A percentile compares a stretch with the other conserved stretches of the same genome.
Conservation (phyloP, 1,284 basidiomycete species). For the Leccinum subfulvum region DNA sequence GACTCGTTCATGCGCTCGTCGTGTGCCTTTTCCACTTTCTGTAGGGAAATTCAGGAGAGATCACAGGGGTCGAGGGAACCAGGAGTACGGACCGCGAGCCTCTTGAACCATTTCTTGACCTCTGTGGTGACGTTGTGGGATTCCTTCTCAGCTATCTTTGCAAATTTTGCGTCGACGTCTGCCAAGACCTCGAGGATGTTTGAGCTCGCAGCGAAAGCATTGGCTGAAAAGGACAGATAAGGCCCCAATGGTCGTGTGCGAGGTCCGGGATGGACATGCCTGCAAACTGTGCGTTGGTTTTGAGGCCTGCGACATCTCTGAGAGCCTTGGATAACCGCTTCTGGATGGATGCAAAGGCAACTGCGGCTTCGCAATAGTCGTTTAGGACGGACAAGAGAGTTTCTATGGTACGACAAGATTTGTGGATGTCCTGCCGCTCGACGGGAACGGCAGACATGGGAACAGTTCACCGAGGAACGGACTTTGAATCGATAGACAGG, state of each 20-base stretch:
- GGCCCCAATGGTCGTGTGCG: not conserved
- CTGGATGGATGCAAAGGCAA: slow-evolving; percentile 60
- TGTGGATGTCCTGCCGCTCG: slow-evolving; percentile 72
- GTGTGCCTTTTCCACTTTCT: slow-evolving; percentile 79
- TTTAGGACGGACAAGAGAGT: slow-evolving; percentile 61
- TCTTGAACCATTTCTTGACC: slow-evolving; percentile 83
- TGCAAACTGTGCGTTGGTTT: slow-evolving; percentile 59
- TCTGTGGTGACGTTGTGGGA: slow-evolving; percentile 63
- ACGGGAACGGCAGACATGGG: slow-evolving; percentile 24
- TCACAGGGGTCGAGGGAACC: not conserved
- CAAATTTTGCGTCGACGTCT: slow-evolving; percentile 71
- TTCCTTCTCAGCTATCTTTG: slow-evolving; percentile 72
- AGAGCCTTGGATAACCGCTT: slow-evolving; percentile 72
- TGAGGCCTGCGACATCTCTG: slow-evolving; percentile 59
- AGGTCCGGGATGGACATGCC: slow-evolving; percentile 40
- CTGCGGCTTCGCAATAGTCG: slow-evolving; percentile 71
- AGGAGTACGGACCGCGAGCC: slow-evolving; percentile 53
- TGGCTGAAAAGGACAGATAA: slow-evolving; percentile 42
- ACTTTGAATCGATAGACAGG: slow-evolving; percentile 18
- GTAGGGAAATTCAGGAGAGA: slow-evolving; percentile 6
- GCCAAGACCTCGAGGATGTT: slow-evolving; percentile 64
- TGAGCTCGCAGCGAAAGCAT: slow-evolving; percentile 61
- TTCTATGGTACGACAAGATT: slow-evolving; percentile 74
- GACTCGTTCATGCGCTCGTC: slow-evolving; percentile 67
- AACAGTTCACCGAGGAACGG: slow-evolving; percentile 11